Percentiles rank a stretch among this genome's conserved stretches.
Conservation (phyloP, 495 filamentous ascomycete species). For the Talaromyces stipitatus region DNA sequence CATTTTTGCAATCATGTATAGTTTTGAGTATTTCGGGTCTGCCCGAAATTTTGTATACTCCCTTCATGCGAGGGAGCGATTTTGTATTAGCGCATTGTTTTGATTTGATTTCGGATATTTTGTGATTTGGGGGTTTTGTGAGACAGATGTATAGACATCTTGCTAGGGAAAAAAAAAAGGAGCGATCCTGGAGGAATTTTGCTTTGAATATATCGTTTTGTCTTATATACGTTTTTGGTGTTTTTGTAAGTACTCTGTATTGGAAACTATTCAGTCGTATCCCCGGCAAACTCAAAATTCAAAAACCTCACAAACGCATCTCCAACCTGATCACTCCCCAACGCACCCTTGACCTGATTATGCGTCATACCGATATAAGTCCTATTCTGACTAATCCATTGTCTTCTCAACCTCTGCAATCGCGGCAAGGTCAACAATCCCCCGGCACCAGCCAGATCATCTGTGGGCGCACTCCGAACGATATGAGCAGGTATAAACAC, state of each 20-base stretch:
- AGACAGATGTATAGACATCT: background rate
- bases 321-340: conserved; percentile 26
- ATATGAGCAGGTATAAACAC: conserved; percentile 46
- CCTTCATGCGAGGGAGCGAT: background rate
- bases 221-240: conserved; percentile 1
- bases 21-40: background rate
- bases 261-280: conserved; percentile 5
- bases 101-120: background rate
- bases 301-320: conserved; percentile 44
- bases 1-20: background rate
- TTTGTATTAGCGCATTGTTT: background rate
- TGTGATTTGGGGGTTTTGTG: background rate
- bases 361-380: conserved; percentile 26
- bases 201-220: background rate
- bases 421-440: conserved; percentile 60
- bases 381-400: conserved; percentile 77
- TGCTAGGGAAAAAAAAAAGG: background rate
- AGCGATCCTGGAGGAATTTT: conserved; percentile 7
- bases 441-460: conserved; percentile 36
- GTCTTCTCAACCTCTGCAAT: conserved; percentile 74
- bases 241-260: background rate
- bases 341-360: conserved; percentile 17
- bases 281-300: conserved; percentile 33
- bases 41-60: background rate
- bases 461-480: conserved; percentile 28